Conservation (phyloP, 805 yeast species). For the Metschnikowia bowlesiae region DNA sequence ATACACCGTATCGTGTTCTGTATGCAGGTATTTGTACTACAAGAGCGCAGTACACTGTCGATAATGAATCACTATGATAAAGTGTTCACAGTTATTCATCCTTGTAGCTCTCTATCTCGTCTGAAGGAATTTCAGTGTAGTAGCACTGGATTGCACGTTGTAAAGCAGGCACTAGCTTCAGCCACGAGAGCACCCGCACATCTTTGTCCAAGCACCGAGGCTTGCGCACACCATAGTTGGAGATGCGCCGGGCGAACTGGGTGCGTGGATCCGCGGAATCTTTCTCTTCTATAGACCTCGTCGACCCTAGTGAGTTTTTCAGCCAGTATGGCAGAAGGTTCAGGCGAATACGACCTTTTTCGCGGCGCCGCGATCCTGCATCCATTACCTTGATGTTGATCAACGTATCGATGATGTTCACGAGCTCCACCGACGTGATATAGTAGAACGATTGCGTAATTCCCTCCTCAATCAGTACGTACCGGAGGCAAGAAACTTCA, state of each 20-base stretch:
- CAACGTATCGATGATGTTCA: slow-evolving; percentile 57
- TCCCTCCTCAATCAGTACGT: slow-evolving; percentile 23
- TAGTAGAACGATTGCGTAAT: slow-evolving; percentile 35
- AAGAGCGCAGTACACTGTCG: too few species aligned
- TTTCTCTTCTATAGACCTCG: slow-evolving; percentile 23
- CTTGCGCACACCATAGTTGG: slow-evolving; percentile 57
- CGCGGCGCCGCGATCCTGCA: slow-evolving; percentile 52
- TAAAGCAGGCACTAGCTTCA: slow-evolving; percentile 53
- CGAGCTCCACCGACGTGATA: slow-evolving; percentile 64
- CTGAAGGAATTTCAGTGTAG: slow-evolving; percentile 51
- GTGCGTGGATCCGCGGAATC: slow-evolving; percentile 6
- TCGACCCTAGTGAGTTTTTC: slow-evolving; percentile 51
- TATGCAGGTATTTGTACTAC: not conserved
- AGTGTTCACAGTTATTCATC: not conserved
- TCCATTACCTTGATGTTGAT: slow-evolving; percentile 47
- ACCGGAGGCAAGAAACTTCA: slow-evolving; percentile 58
- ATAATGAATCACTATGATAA: not conserved
- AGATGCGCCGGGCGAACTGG: slow-evolving; percentile 60
- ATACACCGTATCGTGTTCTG: not conserved
- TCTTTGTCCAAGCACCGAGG: slow-evolving; percentile 70
- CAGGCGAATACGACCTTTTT: slow-evolving; percentile 62
- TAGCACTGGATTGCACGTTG: slow-evolving; percentile 63
- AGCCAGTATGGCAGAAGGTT: slow-evolving; percentile 67
- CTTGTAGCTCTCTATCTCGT: not conserved
- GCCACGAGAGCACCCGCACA: slow-evolving; percentile 60